Evolutionary conservation across 1,139 yeast species (phyloP), one percentile per base, ranked within the genome.

Genomic region (Saccharomyces hybrid): DNA sequence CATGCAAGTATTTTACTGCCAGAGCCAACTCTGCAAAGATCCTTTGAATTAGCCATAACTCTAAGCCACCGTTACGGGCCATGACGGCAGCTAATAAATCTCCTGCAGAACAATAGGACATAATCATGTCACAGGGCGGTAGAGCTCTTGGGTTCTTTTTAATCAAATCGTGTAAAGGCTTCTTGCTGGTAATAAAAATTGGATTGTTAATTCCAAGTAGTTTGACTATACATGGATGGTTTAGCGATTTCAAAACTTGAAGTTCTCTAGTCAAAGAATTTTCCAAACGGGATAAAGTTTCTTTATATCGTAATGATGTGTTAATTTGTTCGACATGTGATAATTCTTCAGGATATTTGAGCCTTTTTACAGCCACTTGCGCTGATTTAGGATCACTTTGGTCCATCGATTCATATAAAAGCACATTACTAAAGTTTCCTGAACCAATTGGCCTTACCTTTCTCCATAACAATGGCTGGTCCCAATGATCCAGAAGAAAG

Each of bases 51-150:
- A 84, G 72, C 51, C 68, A 63, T 68, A 84, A 76, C 46, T 75
- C 67, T 46, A 79, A 57, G 19, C 68, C 61, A 12, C 71, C 67
- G n/a, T 71, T 66, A 38, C 62, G 54, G 27, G 56, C 46, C 3
- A 80, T 69, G 4, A 86, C 78, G 55, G 88, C 79, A 47, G 83
- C 83, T 63, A 84, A 83, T 48, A 93, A 70, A 65, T 89, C 96
- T 1, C 98, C 97, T 2, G 98, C 97, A 11, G 75, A 72, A 65
- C 91, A 87, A 67, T 80, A 88, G 2, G 90, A 88, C 63, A 90
- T 75, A 50, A 86, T 85, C 67, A 90, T 78, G 34, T 81, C 68
- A 51, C 72, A 71, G 21, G 73, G 68, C 74, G 66, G 60, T 59
- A 62, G 41, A 65, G 42, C 49, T 6, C 49, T 48, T 3, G 51